phyloP scores from a whole-genome alignment of 176 grass and related monocot genomes.

The Triticum turgidum region DNA sequence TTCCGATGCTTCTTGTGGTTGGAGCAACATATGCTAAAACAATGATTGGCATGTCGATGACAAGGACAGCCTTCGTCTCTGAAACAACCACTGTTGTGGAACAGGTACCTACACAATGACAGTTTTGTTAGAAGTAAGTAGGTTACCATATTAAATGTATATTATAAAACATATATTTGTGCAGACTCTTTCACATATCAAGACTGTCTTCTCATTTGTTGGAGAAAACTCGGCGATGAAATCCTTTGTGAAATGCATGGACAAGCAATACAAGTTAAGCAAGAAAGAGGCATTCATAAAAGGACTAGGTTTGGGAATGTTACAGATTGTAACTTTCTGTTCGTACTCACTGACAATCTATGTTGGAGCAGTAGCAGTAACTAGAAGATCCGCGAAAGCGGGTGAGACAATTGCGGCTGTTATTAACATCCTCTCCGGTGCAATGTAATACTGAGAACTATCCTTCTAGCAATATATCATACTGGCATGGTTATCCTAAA shows the following conservation, averaged over 20 bases:
- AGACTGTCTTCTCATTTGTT: conserved; percentile 66
- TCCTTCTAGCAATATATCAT: conserved; percentile 19
- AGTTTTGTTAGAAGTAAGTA: neutral
- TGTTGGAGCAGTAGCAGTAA: conserved; percentile 55
- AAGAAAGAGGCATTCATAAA: conserved; percentile 60
- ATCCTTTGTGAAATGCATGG: conserved; percentile 44
- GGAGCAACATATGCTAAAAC: conserved; percentile 46
- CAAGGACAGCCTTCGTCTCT: conserved; percentile 38
- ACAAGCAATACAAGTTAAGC: conserved; percentile 51
- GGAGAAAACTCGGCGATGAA: conserved; percentile 52
- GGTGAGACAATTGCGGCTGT: conserved; percentile 57
- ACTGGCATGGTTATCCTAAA: conserved; percentile 9
- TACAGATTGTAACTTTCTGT: conserved; percentile 59
- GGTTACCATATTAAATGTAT: neutral
- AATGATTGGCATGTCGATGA: conserved; percentile 36
- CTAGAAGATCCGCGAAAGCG: conserved; percentile 26
- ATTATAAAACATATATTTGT: neutral
- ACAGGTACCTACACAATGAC: conserved; percentile 43
- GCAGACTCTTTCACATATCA: conserved; percentile 61
- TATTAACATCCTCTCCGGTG: conserved; percentile 63
- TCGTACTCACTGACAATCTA: conserved; percentile 59
- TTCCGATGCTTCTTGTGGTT: conserved; percentile 55
- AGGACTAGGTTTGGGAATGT: conserved; percentile 59
- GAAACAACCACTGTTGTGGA: conserved; percentile 59
- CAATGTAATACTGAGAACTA: conserved; percentile 49